Evolutionary conservation across 805 yeast genomes (phyloP), one percentile per base, ranked within the genome.

Genomic region (Nadsonia fulvescens): DNA sequence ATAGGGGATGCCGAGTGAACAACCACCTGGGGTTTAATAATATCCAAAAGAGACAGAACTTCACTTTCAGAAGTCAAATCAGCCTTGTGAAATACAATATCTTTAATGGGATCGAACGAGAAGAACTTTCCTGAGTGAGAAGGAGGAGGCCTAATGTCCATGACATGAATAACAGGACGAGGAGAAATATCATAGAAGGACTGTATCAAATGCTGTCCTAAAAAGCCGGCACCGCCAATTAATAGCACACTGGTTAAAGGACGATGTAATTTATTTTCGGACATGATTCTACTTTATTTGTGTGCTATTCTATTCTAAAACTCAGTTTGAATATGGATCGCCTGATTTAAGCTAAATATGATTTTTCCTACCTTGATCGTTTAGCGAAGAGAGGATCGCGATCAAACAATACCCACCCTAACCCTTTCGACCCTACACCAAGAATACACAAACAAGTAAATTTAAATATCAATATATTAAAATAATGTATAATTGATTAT

Each of bases 1-100:
- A 89, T 64, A 11, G 99, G 99, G 8, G 96, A 86, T 2, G 96
- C 98, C 2, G 93, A 76, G 46, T 91, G 96, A 6, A 89, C 93
- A 13, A 89, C 66, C 1, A 79, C 83, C 21, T 66, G 61, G 24
- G 92, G 81, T 19, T 58, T 47, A 15, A 74, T 58, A 8, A 43
- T 47, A 17, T 50, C 46, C 19, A 86, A 65, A 1, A 91, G 93
- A 5, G 49, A 42, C 3, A 53, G 46, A 4, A 89, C 72, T 41
- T 79, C 92, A 6, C 54, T 63, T 15, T 60, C 63, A 1, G 75
- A 67, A 0, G 96, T 79, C 35, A 89, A 53, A 43, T 89, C 96
- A 25, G 95, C 96, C 37, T 70, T 58, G 46, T 70, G 76, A 35
- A 73, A 70, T 1, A 43, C 44, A 29, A 86, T 63, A 24, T 62